Base-by-base conservation (phyloP, 768 basidiomycete genomes). In the Tulasnella sp. region DNA sequence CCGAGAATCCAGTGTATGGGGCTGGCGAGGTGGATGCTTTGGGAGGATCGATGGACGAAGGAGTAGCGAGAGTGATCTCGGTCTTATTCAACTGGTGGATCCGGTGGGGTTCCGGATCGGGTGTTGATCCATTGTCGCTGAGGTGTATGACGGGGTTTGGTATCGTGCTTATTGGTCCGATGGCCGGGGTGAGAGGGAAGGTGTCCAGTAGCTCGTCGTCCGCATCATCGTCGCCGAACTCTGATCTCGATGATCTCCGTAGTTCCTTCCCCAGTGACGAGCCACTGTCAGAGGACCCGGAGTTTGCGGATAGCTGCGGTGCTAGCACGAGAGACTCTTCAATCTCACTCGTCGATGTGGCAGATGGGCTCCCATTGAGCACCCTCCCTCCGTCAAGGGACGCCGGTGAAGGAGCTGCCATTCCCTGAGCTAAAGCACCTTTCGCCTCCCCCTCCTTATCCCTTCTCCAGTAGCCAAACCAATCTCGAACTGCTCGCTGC, bases 401-500 rank as follows among this genome's bases (percentile, higher is more conserved):
- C 7, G 34, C 34, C 34, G 34, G 34, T 15, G 34, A 38, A 38
- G 34, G 34, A 38, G 34, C 34, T 7, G 7, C 34, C 7, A 5
- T 38, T 38, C 34, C 15, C 34, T 7, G 34, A 38, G 34, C 34
- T 7, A 15, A 5, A 38, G 34, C 34, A 38, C 7, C 34, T 46
- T 59, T 59, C 49, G 7, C 49, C 29, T 44, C 57, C 24, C 29
- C 48, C 24, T 59, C 57, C 11, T 50, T 30, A 30, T 59, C 57
- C 48, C 57, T 50, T 34, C 43, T 59, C 57, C 57, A 59, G 21
- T 59, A 59, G 2, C 57, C 57, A 34, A 59, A 59, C 57, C 57
- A 59, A 49, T 59, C 57, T 27, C 57, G 49, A 24, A 59, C 30
- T 41, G 29, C 57, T 46, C 57, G 27, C 31, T 30, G 22, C 48